These are phyloP conservation scores for Aspergillus puulaauensis DNA, from an alignment of 2,329 filamentous ascomycete species.

Conservation along the genomic window DNA sequence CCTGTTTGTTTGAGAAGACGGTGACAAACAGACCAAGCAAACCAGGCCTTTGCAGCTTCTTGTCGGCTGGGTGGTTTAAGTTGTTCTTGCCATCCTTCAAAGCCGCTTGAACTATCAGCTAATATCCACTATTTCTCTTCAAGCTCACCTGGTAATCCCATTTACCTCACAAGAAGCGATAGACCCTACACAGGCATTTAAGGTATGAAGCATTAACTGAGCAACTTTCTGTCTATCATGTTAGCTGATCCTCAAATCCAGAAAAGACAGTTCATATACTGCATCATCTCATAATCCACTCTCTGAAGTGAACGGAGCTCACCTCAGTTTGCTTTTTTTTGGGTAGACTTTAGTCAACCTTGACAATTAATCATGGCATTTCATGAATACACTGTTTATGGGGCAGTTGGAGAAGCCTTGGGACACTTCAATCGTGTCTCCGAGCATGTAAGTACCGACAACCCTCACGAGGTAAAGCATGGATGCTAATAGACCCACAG, in stretches of 20 bases:
- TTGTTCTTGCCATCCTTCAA: neutral
- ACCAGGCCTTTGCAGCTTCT: neutral
- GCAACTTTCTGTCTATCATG: too few species aligned
- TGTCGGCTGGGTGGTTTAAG: neutral
- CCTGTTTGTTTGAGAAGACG: neutral
- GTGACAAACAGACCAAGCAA: neutral
- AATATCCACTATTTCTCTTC: neutral
- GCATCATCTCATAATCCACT: too few species aligned
- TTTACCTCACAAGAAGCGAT: neutral
- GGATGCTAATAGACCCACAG: conserved; percentile 19
- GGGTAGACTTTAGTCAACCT: neutral
- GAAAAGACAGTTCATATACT: too few species aligned
- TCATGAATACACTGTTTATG: conserved; percentile 22
- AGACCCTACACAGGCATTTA: too few species aligned
- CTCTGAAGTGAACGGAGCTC: too few species aligned
- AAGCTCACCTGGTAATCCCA: neutral
- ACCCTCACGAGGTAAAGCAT: neutral
- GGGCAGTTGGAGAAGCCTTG: conserved; percentile 31
- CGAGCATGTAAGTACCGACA: conserved; percentile 25
- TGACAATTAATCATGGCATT: too few species aligned
- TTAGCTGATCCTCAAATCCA: too few species aligned
- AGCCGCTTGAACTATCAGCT: neutral
- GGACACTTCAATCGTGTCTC: conserved; percentile 25
- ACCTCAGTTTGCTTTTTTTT: neutral
- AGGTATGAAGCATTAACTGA: too few species aligned